phyloP scores from a whole-genome alignment of 75 land plant species.

The Cupressus sempervirens region DNA sequence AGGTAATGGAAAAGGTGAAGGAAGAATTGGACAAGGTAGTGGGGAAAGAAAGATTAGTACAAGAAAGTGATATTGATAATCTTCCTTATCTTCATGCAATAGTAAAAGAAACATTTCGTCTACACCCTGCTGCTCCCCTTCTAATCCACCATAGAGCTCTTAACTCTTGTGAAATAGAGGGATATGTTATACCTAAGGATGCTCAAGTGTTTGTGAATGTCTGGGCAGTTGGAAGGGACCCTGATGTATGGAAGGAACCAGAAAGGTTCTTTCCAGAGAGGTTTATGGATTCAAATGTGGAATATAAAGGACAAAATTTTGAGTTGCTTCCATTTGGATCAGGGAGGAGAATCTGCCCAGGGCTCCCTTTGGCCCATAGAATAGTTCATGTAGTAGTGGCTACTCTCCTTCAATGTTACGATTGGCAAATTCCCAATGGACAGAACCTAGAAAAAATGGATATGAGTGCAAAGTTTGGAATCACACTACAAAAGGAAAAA shows the following conservation, averaged over 20 bases:
- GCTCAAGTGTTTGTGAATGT: conserved; percentile 49
- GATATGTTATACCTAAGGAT: conserved; percentile 53
- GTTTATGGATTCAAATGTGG: conserved; percentile 42
- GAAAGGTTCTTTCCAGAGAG: conserved; percentile 51
- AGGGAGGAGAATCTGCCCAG: conserved; percentile 60
- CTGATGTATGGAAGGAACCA: conserved; percentile 47
- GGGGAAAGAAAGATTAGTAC: conserved; percentile 6
- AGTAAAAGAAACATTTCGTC: conserved; percentile 60
- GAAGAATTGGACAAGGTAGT: conserved; percentile 17
- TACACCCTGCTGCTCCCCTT: conserved; percentile 71
- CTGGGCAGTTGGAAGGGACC: conserved; percentile 61
- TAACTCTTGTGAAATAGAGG: conserved; percentile 40
- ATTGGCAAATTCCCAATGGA: conserved; percentile 47
- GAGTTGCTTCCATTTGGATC: conserved; percentile 66
- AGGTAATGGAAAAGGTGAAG: background rate
- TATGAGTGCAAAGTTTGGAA: conserved; percentile 68
- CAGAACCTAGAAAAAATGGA: conserved; percentile 37
- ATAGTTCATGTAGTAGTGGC: conserved; percentile 49
- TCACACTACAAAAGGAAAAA: conserved; percentile 42
- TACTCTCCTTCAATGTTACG: conserved; percentile 47
- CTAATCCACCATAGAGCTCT: conserved; percentile 51
- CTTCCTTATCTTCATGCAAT: conserved; percentile 39
- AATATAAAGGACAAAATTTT: conserved; percentile 22
- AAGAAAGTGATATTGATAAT: background rate
- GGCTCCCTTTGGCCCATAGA: conserved; percentile 42